Base-by-base conservation (phyloP, 2,329 filamentous ascomycete genomes). In the Microdochium nivale region DNA sequence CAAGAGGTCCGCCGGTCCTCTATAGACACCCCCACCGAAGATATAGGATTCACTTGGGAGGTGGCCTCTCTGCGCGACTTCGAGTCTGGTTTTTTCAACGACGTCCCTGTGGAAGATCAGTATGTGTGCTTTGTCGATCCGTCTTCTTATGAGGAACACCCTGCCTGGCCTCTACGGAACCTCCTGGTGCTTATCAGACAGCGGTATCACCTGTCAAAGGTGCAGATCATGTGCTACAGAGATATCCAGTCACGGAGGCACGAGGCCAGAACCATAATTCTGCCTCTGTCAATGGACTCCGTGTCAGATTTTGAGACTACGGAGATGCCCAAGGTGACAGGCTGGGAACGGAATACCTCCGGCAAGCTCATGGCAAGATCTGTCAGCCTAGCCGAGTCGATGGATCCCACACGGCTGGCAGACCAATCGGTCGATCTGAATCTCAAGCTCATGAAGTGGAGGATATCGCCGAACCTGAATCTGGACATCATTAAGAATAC, bases 401-500 rank as follows among this genome's bases (percentile, higher is more conserved):
- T 99, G 87, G 91, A 99, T 63, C 92, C 94, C 7, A 75, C 79
- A 32, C 84, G 85, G 62, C 75, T 97, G 19, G 94, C 94, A 23
- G 91, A 97, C 64, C 90, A 95, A 65, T 90, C 91, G 1, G 92
- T 97, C 10, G 94, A 99, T 63, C 78, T 99, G 53, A 99, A 99
- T 63, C 76, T 97, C 54, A 97, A 97, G 70, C 78, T 99, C 53
- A 99, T 99, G 85, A 99, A 96, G 71, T 99, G 94, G 94, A 85
- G 94, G 37, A 90, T 99, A 61, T 89, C 90, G 8, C 94, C 94
- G 0, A 84, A 85, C 49, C 79, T 99, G 40, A 80, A 97, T 64
- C 80, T 99, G 10, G 90, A 96, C 27, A 80, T 81, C 27, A 91
- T 97, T 65, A 96, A 96, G 64, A 80, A 86, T 52, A 92, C 90